phyloP scores from a whole-genome alignment of 441 rosid species.

The Capsella rubella region DNA sequence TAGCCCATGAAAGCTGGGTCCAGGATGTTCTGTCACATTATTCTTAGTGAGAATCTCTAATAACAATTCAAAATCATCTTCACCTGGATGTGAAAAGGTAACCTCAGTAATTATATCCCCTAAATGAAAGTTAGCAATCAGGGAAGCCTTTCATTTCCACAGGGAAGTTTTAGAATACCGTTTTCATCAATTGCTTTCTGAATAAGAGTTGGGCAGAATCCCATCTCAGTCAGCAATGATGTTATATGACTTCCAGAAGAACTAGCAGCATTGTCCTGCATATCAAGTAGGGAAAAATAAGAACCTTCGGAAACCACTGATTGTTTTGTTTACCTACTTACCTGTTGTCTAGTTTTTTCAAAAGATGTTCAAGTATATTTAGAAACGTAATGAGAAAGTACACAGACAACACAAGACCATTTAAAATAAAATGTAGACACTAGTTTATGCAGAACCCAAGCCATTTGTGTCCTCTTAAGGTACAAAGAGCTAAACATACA shows the following conservation, averaged over 20 bases:
- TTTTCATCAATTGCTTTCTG: conserved; percentile 78
- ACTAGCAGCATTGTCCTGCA: conserved; percentile 78
- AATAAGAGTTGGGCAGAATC: conserved; percentile 70
- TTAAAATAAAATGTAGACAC: conserved; percentile 1
- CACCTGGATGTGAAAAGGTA: conserved; percentile 60
- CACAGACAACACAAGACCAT: conserved; percentile 3
- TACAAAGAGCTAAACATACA: conserved; percentile 49
- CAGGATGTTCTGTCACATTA: conserved; percentile 32
- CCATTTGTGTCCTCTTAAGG: not conserved
- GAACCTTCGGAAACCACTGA: conserved; percentile 24
- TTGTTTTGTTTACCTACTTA: not conserved
- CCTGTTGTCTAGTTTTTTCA: not conserved
- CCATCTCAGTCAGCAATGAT: conserved; percentile 80
- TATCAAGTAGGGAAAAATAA: conserved; percentile 34
- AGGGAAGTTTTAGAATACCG: conserved; percentile 46
- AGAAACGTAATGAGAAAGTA: not conserved
- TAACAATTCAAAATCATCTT: conserved; percentile 68
- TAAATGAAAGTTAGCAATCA: conserved; percentile 4
- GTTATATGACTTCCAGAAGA: conserved; percentile 75
- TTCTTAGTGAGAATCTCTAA: conserved; percentile 63
- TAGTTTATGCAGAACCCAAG: conserved; percentile 3
- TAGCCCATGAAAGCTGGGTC: conserved; percentile 33
- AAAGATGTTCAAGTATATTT: not conserved
- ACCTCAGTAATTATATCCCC: conserved; percentile 33
- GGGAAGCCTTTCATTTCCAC: not conserved